Percentiles rank a stretch among this genome's conserved stretches.
Conservation (phyloP, 139 green algal species). For the Micractinium conductrix region DNA sequence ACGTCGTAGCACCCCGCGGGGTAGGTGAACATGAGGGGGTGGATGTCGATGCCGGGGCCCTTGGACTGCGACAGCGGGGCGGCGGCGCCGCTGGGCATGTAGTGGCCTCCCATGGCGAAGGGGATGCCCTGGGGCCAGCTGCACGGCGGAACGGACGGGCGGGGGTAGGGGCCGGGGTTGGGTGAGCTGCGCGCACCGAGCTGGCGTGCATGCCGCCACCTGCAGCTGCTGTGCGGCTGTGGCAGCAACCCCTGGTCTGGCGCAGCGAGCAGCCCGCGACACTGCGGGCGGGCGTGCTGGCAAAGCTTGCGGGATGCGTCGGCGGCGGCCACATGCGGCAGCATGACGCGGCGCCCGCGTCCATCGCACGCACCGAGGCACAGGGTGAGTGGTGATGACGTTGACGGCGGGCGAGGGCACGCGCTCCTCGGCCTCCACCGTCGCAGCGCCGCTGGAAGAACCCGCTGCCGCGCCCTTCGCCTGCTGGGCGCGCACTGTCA, state of each 20-base stretch:
- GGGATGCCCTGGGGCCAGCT: conserved; percentile 82
- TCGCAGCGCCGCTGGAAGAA: neutral
- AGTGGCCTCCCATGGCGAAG: conserved; percentile 89
- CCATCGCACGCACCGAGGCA: conserved; percentile 13
- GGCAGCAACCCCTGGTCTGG: no score
- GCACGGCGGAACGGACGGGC: neutral
- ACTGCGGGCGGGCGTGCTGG: no score
- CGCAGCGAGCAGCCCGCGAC: no score
- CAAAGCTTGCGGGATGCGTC: neutral
- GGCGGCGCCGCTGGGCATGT: conserved; percentile 72
- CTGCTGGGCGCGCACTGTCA: conserved; percentile 28
- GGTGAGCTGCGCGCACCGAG: no score
- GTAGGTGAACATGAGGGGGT: conserved; percentile 75
- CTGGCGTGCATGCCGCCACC: no score
- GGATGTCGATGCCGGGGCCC: conserved; percentile 65
- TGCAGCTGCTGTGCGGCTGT: no score
- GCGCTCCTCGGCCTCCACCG: conserved; percentile 5
- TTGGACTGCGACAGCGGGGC: conserved; percentile 75
- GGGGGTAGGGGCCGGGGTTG: no score
- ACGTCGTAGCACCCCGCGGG: conserved; percentile 47
- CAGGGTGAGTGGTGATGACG: conserved; percentile 28
- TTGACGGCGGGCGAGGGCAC: conserved; percentile 21
- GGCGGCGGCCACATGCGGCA: no score
- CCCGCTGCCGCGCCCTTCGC: neutral
- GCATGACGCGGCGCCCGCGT: no score